A percentile compares a stretch with the other conserved stretches of the same genome.
Conservation (phyloP, 345 rosid genomes). For the Gossypioides kirkii region DNA sequence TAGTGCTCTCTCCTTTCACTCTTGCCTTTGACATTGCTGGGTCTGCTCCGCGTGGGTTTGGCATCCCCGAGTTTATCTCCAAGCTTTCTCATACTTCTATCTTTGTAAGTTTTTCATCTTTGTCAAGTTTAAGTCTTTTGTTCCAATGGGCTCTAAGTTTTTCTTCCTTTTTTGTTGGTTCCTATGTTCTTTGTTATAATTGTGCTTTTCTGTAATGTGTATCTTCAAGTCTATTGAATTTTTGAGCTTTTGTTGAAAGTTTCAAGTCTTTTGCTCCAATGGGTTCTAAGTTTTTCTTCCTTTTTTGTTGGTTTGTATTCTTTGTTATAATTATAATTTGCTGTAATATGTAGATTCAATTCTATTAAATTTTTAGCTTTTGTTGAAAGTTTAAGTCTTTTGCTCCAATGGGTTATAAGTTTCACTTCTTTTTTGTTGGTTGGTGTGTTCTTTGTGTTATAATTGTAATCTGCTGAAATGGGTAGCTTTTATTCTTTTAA, state of each 20-base stretch:
- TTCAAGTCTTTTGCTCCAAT: neutral
- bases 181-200: neutral
- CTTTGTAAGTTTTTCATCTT: slow-evolving; percentile 42
- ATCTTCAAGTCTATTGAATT: neutral
- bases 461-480: neutral
- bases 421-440: too few relatives aligned
- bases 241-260: neutral
- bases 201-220: neutral
- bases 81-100: slow-evolving; percentile 66
- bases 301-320: neutral
- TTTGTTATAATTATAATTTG: neutral
- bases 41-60: slow-evolving; percentile 89
- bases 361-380: neutral
- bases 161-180: neutral
- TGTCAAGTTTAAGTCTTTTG: neutral
- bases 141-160: neutral
- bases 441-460: neutral
- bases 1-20: slow-evolving; percentile 74
- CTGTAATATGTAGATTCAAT: neutral
- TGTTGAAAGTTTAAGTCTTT: too few relatives aligned
- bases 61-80: slow-evolving; percentile 76
- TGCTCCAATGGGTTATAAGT: too few relatives aligned
- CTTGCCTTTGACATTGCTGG: slow-evolving; percentile 88
- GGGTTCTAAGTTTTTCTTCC: neutral
- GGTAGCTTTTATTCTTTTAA: too few relatives aligned